phyloP scores from a whole-genome alignment of 371 early-diverging fungal species.

The Lichtheimia hyalospora region DNA sequence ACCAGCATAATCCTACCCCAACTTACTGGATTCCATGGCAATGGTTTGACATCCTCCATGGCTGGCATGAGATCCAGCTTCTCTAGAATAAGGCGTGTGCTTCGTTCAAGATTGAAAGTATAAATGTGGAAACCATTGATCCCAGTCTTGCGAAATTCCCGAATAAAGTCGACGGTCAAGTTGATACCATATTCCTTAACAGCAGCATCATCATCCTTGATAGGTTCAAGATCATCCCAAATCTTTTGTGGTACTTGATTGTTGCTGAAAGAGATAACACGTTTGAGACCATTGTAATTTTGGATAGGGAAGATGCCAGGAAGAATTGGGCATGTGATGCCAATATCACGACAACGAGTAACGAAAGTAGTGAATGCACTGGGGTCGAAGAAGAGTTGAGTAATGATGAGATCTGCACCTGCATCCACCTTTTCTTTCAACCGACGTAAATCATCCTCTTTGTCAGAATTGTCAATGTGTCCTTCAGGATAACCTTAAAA shows the following conservation, averaged over 20 bases:
- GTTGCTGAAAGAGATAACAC: slow-evolving; percentile 85
- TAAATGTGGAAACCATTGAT: slow-evolving; percentile 79
- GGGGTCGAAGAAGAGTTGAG: slow-evolving; percentile 93
- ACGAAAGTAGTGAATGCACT: slow-evolving; percentile 83
- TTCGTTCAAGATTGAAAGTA: slow-evolving; percentile 90
- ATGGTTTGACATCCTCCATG: slow-evolving; percentile 76
- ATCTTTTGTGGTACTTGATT: slow-evolving; percentile 85
- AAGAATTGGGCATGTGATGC: slow-evolving; percentile 86
- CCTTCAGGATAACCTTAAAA: slow-evolving; percentile 84
- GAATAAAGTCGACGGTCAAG: slow-evolving; percentile 81
- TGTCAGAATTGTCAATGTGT: slow-evolving; percentile 71
- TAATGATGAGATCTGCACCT: slow-evolving; percentile 91
- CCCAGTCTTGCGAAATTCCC: slow-evolving; percentile 67
- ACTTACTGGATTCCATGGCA: slow-evolving; percentile 91
- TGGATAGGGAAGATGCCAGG: slow-evolving; percentile 97
- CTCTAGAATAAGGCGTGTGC: slow-evolving; percentile 84
- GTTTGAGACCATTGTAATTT: slow-evolving; percentile 80
- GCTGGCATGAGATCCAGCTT: slow-evolving; percentile 77
- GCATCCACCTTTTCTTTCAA: slow-evolving; percentile 90
- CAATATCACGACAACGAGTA: slow-evolving; percentile 69
- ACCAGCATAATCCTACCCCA: background rate
- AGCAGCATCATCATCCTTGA: slow-evolving; percentile 95
- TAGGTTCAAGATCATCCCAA: slow-evolving; percentile 80
- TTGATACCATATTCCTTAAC: slow-evolving; percentile 93
- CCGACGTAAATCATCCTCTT: slow-evolving; percentile 73